phyloP scores from a whole-genome alignment of 306 rosid genomes.

The Sesbania bispinosa region DNA sequence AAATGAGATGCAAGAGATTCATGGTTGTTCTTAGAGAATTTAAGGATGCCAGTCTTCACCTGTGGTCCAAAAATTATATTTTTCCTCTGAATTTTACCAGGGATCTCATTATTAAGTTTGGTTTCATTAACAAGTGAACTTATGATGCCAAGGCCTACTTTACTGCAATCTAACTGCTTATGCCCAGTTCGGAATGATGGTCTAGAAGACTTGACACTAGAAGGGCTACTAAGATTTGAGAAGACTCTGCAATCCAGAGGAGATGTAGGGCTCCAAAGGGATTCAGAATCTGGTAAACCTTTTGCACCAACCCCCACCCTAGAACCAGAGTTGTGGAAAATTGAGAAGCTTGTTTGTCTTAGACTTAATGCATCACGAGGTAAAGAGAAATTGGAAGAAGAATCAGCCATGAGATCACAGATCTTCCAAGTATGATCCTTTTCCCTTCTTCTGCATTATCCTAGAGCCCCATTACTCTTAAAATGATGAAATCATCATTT shows the following conservation, averaged over 20 bases:
- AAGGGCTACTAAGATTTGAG: slow-evolving; percentile 55
- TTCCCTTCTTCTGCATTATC: slow-evolving; percentile 35
- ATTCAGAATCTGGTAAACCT: slow-evolving; percentile 54
- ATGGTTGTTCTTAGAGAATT: slow-evolving; percentile 36
- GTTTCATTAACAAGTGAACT: slow-evolving; percentile 61
- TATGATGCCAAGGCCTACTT: slow-evolving; percentile 76
- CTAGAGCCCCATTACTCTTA: slow-evolving; percentile 33
- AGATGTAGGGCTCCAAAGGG: slow-evolving; percentile 77
- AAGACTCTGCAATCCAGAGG: slow-evolving; percentile 67
- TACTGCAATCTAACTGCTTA: slow-evolving; percentile 41
- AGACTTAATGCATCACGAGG: too few species aligned
- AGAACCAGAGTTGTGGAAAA: slow-evolving; percentile 64
- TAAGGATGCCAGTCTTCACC: slow-evolving; percentile 42
- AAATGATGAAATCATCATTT: slow-evolving; percentile 18
- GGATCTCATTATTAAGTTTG: slow-evolving; percentile 37
- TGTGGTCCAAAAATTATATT: slow-evolving; percentile 70
- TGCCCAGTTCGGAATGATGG: slow-evolving; percentile 36
- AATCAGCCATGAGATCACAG: slow-evolving; percentile 62
- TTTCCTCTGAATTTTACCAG: slow-evolving; percentile 48
- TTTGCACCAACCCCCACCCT: slow-evolving; percentile 52
- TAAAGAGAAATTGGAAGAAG: slow-evolving; percentile 49
- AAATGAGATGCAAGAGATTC: slow-evolving; percentile 39
- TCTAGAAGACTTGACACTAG: slow-evolving; percentile 38
- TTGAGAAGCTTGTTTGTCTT: slow-evolving; percentile 52
- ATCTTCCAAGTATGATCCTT: slow-evolving; percentile 26